Evolutionary conservation across 352 stramenopile species (phyloP), one percentile per base, ranked within the genome.

Genomic region (Pythium vanterpoolii): DNA sequence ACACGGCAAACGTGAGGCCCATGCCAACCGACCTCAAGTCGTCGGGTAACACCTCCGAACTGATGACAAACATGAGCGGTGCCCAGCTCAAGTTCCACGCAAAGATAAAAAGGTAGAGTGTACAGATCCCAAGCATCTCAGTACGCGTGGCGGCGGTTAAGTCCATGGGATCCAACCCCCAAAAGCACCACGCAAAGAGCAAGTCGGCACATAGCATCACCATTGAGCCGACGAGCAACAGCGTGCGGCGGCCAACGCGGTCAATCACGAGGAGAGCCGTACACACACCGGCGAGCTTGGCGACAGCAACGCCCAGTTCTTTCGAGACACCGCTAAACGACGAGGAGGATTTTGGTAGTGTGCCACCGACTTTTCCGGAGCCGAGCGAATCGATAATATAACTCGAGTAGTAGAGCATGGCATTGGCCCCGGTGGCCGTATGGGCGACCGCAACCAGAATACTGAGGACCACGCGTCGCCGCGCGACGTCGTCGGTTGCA

Each of bases 331-430:
- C 67, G n/a, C 40, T 43, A 24, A 66, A 64, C 1, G 45, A 53
- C 3, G 26, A 23, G 0, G 30, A 5, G n/a, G 18, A 24, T 1
- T 6, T 33, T 4, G n/a, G n/a, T n/a, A n/a, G n/a, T n/a, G 13
- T 46, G 24, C 55, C 55, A 18, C 55, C 55, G 2, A 62, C 45
- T 4, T 26, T 30, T 1, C 45, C 56, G 14, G 56, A 47, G 42
- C 68, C 66, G 0, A 90, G 61, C 26, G 71, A 72, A 1, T 73
- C 49, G 28, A 90, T 60, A 27, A 90, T 90, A 50, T 89, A 90
- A 61, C 71, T 89, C 11, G 80, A 90, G 56, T 89, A 90, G 60
- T 90, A 90, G n/a, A 90, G 71, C 77, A 90, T 88, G 9, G 77
- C 80, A 55, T 88, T 90, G 1, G 80, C 80, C 11, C 72, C 80